These are phyloP conservation scores for Psilocybe cyanescens DNA, from an alignment of 768 basidiomycete species.

Conservation along the genomic window DNA sequence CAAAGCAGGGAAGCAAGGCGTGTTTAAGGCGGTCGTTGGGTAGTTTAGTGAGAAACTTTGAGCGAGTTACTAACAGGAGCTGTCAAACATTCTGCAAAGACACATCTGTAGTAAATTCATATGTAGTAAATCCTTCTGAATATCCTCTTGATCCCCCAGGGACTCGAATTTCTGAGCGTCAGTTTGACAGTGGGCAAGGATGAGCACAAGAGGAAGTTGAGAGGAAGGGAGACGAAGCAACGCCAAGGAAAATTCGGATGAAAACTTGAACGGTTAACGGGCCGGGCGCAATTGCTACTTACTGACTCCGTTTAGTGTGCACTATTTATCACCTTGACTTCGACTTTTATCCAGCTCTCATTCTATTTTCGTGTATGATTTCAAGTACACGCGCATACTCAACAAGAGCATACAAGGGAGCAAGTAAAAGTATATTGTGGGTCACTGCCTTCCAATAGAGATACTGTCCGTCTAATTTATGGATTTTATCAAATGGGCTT, in stretches of 20 bases:
- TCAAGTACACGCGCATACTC: conserved; percentile 9
- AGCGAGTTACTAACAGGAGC: background rate
- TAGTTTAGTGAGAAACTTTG: background rate
- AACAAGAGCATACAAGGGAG: conserved; percentile 7
- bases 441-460: background rate
- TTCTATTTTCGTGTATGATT: conserved; percentile 3
- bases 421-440: conserved; percentile 13
- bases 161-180: too few species aligned
- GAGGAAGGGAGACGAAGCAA: too few species aligned
- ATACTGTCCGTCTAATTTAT: background rate
- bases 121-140: too few species aligned
- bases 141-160: too few species aligned
- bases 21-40: too few species aligned
- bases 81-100: too few species aligned
- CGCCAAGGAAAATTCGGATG: background rate
- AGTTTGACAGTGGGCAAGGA: too few species aligned
- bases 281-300: background rate
- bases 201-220: too few species aligned
- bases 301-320: background rate
- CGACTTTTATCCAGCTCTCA: background rate
- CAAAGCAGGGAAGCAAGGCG: too few species aligned
- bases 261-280: background rate
- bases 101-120: too few species aligned
- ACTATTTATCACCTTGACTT: background rate
- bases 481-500: background rate